These are phyloP conservation scores for Myrica gale DNA, from an alignment of 306 rosid genomes.

Conservation along the genomic window DNA sequence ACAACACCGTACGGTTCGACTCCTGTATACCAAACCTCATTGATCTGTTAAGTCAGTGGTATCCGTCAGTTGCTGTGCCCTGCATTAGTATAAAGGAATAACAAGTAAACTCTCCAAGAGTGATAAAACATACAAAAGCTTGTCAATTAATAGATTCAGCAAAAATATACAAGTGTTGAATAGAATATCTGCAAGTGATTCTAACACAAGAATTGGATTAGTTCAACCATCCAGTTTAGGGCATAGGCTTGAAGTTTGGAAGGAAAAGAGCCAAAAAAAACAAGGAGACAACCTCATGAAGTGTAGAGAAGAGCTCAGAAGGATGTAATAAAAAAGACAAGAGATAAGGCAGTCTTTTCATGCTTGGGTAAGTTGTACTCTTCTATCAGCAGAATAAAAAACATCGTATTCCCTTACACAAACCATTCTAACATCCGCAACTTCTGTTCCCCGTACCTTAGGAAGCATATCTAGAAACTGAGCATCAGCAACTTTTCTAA, in stretches of 20 bases:
- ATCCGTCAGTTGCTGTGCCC: conserved; percentile 54
- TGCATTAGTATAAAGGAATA: conserved; percentile 36
- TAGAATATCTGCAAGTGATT: not conserved
- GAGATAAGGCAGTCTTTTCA: not conserved
- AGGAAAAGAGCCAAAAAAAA: not conserved
- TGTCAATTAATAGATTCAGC: not conserved
- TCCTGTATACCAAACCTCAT: conserved; percentile 24
- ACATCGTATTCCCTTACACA: not conserved
- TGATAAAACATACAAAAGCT: conserved; percentile 5
- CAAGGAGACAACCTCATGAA: not conserved
- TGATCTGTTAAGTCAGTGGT: conserved; percentile 31
- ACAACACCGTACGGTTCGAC: not conserved
- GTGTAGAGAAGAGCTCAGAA: not conserved
- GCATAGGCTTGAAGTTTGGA: not conserved
- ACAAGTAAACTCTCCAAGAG: not conserved
- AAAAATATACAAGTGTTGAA: not conserved
- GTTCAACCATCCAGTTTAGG: not conserved
- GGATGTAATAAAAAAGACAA: not conserved
- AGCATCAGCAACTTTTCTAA: not conserved
- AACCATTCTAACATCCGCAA: not conserved
- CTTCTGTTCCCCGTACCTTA: not conserved
- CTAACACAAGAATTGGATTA: not conserved
- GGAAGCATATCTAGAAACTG: not conserved
- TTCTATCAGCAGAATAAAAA: not conserved
- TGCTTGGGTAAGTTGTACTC: not conserved